Conservation (phyloP, 2,329 filamentous ascomycete genomes). For the Arthrinium puccinioides region DNA sequence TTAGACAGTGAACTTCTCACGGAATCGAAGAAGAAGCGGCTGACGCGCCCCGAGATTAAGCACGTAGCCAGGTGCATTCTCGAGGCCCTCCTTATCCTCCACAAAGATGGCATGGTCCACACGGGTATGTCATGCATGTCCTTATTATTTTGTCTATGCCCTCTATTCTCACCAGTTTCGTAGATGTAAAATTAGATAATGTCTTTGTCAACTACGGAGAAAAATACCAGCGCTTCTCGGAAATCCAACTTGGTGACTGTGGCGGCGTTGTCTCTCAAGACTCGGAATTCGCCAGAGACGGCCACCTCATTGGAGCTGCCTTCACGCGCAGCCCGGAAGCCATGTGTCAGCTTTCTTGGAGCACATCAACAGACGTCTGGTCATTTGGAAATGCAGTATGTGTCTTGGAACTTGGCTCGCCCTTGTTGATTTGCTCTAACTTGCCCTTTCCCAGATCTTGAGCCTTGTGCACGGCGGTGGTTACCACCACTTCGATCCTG, state of each 20-base stretch:
- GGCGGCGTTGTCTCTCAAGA: conserved; percentile 14
- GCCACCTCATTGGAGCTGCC: conserved; percentile 14
- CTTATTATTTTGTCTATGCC: background rate
- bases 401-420: background rate
- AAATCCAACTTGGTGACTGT: conserved; percentile 18
- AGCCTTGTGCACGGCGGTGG: conserved; percentile 16
- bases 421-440: conserved; percentile 1
- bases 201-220: conserved; percentile 15
- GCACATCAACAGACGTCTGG: conserved; percentile 17
- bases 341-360: conserved; percentile 14
- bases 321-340: conserved; percentile 17
- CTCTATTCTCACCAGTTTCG: conserved; percentile 3
- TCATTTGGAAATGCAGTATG: conserved; percentile 17
- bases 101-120: conserved; percentile 15
- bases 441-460: conserved; percentile 8
- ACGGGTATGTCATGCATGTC: conserved; percentile 9
- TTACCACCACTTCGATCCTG: conserved; percentile 18
- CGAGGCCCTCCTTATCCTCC: conserved; percentile 13
- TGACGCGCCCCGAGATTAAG: conserved; percentile 18
- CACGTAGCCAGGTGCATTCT: conserved; percentile 15
- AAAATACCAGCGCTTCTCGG: conserved; percentile 12
- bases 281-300: conserved; percentile 13
- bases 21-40: conserved; percentile 16
- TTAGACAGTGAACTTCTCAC: conserved; percentile 15
- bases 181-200: conserved; percentile 19